These are phyloP conservation scores for Leishmania arabica DNA, from an alignment of 208 protist genomes.

Conservation along the genomic window DNA sequence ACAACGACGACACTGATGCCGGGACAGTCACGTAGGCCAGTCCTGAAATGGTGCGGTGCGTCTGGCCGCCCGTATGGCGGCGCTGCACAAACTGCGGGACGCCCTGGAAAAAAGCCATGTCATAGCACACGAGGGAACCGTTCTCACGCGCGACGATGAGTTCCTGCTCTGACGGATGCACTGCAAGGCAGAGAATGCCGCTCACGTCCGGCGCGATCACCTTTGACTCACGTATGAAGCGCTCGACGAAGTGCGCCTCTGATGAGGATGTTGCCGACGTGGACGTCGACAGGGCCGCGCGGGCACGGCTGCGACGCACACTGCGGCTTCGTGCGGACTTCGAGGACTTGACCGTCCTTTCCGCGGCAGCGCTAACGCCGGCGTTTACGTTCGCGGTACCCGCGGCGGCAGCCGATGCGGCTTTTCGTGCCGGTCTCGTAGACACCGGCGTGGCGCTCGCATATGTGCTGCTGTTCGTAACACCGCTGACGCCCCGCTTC, in stretches of 20 bases:
- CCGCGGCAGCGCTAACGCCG: neutral
- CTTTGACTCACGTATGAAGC: constrained; percentile 53
- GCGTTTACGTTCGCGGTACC: neutral
- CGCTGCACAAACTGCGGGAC: constrained; percentile 78
- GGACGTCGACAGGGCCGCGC: neutral
- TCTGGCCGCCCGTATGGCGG: constrained; percentile 75
- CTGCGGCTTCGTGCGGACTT: constrained; percentile 10
- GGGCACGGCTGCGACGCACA: constrained; percentile 12
- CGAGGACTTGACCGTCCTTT: neutral
- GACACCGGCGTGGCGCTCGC: neutral
- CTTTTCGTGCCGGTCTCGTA: neutral
- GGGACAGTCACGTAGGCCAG: constrained; percentile 50
- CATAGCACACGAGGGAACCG: constrained; percentile 75
- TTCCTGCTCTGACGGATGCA: constrained; percentile 44
- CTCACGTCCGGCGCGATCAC: constrained; percentile 86
- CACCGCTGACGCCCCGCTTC: neutral
- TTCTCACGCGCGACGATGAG: constrained; percentile 83
- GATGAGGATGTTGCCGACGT: neutral
- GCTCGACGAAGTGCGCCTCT: constrained; percentile 22
- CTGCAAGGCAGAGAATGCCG: constrained; percentile 75
- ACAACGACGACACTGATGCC: neutral
- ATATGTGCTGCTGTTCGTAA: neutral
- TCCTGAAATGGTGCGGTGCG: constrained; percentile 69
- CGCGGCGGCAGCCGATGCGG: neutral
- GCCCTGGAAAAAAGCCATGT: constrained; percentile 72